These are phyloP conservation scores for Corylus americana DNA, from an alignment of 306 rosid species.

Conservation along the genomic window DNA sequence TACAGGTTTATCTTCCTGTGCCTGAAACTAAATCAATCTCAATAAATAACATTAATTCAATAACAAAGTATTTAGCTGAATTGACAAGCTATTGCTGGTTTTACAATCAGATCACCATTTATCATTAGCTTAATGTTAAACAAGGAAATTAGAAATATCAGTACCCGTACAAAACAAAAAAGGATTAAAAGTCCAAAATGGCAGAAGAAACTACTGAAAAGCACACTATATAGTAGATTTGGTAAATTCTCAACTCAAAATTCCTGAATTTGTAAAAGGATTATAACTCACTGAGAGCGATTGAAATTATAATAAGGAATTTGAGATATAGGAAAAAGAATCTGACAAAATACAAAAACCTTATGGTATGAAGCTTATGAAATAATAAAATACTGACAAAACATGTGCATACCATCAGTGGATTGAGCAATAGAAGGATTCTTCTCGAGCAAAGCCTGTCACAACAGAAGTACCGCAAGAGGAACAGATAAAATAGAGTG, in stretches of 20 bases:
- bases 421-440: constrained; percentile 60
- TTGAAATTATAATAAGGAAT: background rate
- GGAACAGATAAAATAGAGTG: constrained; percentile 2
- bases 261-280: background rate
- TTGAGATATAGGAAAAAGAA: background rate
- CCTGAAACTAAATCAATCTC: background rate
- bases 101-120: background rate
- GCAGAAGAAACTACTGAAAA: background rate
- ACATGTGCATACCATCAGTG: constrained; percentile 46
- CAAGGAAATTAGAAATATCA: background rate
- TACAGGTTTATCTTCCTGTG: no score
- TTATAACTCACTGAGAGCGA: background rate
- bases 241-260: background rate
- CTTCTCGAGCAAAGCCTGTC: constrained; percentile 72
- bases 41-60: background rate
- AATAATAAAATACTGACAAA: constrained; percentile 8
- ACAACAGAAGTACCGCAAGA: constrained; percentile 22
- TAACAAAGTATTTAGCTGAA: background rate
- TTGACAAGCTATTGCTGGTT: background rate
- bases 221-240: background rate
- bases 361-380: background rate
- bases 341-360: background rate
- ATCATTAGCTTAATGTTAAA: background rate
- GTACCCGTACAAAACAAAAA: background rate
- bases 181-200: background rate